Evolutionary conservation across 1,284 basidiomycete species (phyloP).

Genomic region (Spongispora temasekensis): DNA sequence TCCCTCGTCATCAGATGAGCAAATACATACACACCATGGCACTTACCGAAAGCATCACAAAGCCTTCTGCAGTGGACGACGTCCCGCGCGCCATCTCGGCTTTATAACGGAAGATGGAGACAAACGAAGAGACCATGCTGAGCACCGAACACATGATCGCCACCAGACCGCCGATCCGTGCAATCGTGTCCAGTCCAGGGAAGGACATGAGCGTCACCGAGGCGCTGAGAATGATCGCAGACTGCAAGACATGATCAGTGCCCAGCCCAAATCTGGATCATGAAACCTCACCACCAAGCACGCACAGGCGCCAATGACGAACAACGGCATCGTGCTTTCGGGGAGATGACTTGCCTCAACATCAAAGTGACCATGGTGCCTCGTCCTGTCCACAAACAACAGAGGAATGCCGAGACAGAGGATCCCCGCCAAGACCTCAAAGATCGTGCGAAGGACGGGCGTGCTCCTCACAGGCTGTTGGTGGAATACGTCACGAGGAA

Average conservation of each 20-base stretch:
- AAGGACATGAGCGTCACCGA: slow-evolving; percentile 77
- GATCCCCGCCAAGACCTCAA: slow-evolving; percentile 59
- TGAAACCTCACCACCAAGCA: slow-evolving; percentile 65
- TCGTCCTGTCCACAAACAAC: slow-evolving; percentile 58
- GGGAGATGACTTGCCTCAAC: slow-evolving; percentile 52
- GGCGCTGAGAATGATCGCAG: slow-evolving; percentile 73
- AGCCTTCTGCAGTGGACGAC: slow-evolving; percentile 51
- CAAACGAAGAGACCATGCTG: slow-evolving; percentile 65
- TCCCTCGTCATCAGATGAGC: not conserved
- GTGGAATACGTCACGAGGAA: slow-evolving; percentile 52
- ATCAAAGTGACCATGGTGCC: slow-evolving; percentile 48
- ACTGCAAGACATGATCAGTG: slow-evolving; percentile 42
- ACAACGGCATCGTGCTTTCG: slow-evolving; percentile 54
- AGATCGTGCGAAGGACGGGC: slow-evolving; percentile 48
- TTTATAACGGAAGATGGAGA: slow-evolving; percentile 68
- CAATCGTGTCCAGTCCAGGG: slow-evolving; percentile 62
- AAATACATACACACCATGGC: too few relatives aligned
- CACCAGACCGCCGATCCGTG: slow-evolving; percentile 63
- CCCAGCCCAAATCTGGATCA: slow-evolving; percentile 1
- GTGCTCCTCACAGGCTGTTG: slow-evolving; percentile 33
- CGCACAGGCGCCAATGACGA: slow-evolving; percentile 62
- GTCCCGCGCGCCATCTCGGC: slow-evolving; percentile 53
- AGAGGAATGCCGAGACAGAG: slow-evolving; percentile 75
- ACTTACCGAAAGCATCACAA: slow-evolving; percentile 54
- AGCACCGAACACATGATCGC: slow-evolving; percentile 66